Evolutionary conservation across 2,329 filamentous ascomycete genomes (phyloP).

Genomic region (Aspergillus sp.): DNA sequence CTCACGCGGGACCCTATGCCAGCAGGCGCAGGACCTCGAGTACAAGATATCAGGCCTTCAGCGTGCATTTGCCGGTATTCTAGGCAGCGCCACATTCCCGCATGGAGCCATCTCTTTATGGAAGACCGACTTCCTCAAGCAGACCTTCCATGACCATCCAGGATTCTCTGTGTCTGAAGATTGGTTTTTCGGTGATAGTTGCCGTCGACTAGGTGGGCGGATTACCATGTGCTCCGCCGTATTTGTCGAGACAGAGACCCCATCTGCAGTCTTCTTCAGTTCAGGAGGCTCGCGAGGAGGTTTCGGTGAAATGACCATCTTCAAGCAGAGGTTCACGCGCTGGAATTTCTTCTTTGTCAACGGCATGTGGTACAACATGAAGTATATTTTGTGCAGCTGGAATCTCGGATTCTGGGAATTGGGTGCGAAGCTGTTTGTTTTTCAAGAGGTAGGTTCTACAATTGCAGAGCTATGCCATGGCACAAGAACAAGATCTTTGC

Average conservation of each 20-base stretch:
- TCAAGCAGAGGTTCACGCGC: conserved; percentile 52
- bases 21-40: conserved; percentile 54
- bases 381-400: conserved; percentile 51
- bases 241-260: conserved; percentile 56
- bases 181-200: conserved; percentile 56
- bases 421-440: conserved; percentile 53
- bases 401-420: conserved; percentile 53
- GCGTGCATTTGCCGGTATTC: conserved; percentile 46
- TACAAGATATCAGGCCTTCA: conserved; percentile 54
- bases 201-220: conserved; percentile 47
- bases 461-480: not conserved
- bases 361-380: conserved; percentile 51
- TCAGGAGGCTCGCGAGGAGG: conserved; percentile 44
- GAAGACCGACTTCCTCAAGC: conserved; percentile 49
- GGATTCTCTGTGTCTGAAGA: conserved; percentile 55
- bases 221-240: conserved; percentile 53
- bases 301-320: conserved; percentile 57
- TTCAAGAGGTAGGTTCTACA: conserved; percentile 43
- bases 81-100: conserved; percentile 53
- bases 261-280: conserved; percentile 45
- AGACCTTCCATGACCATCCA: conserved; percentile 52
- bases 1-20: conserved; percentile 41
- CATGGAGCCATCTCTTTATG: conserved; percentile 55
- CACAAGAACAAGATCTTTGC: conserved; percentile 19
- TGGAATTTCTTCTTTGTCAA: conserved; percentile 58